Conservation (phyloP, 73 alveolate species). For the Stentor roeselii region DNA sequence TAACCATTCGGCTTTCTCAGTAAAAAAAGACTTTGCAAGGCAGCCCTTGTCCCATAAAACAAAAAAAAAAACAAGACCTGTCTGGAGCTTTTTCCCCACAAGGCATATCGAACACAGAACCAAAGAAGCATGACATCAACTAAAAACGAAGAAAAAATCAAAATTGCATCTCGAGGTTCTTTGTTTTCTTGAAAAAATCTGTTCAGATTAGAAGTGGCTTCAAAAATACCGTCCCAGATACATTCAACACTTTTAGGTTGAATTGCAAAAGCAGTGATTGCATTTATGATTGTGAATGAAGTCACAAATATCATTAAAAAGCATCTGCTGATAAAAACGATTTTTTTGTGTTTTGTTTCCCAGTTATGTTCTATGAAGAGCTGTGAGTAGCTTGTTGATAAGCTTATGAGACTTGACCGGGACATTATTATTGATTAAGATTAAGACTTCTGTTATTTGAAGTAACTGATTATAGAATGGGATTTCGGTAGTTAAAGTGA, state of each 20-base stretch:
- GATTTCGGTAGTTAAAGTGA: too few species aligned
- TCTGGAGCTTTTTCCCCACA: conserved; percentile 21
- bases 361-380: not conserved
- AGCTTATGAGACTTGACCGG: too few species aligned
- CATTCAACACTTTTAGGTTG: not conserved
- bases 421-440: too few species aligned
- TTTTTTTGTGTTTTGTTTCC: not conserved
- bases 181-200: not conserved
- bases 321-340: not conserved
- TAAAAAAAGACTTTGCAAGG: conserved; percentile 29
- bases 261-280: not conserved
- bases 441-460: too few species aligned
- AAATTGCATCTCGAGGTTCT: not conserved
- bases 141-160: not conserved
- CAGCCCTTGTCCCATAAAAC: not conserved
- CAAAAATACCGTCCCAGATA: conserved; percentile 20
- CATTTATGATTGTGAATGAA: not conserved
- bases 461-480: too few species aligned
- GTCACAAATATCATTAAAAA: not conserved
- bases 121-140: not conserved
- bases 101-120: not conserved
- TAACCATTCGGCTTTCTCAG: conserved; percentile 65
- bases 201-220: not conserved
- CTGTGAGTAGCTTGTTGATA: too few species aligned
- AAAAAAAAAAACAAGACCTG: not conserved